Base-by-base conservation (phyloP, 1,139 yeast genomes). In the Pichia sp. region DNA sequence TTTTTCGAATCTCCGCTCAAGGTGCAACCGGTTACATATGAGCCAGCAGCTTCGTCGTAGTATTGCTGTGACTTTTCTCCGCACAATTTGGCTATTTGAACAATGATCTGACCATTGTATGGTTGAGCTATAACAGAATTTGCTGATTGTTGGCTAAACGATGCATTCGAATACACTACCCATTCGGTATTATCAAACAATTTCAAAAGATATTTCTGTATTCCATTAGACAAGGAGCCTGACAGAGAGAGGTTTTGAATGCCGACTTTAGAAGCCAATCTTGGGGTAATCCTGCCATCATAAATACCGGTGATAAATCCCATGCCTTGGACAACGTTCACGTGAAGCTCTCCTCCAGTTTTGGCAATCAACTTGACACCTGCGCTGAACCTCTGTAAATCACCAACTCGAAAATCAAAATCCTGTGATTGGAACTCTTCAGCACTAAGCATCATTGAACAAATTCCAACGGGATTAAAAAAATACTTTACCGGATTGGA, bases 251-350 rank as follows among this genome's bases (percentile, higher is more conserved):
- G 81, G 71, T n/a, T 73, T 67, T 64, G 79, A 79, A 62, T 86
- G 0, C 93, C 95, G 42, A 85, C 87, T 49, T 81, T 81, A 32
- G 89, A 82, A 3, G 77, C 75, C 46, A 86, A 67, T 30, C 76
- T 72, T 1, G 90, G 86, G 7, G 74, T 74, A 42, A 85, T 70
- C n/a, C 68, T 53, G 6, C 65, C 64, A 42, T 75, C 71, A 59
- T 85, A 86, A 3, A 83, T 72, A 1, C 87, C 85, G 5, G 89
- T 81, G 13, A 84, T 71, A 57, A 85, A 81, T 0, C 92, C 92
- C 87, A 84, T 84, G 15, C 95, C 95, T 65, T 79, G 83, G 8
- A 83, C 76, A 56, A 76, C 60, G 11, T 83, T 79, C 3, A 61
- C 51, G 2, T 51, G 45, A 51, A 67, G 49, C 6, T 50, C 32